A percentile compares a stretch with the other conserved stretches of the same genome.
phyloP scores from a whole-genome alignment of 2,329 filamentous ascomycete species.

The Keithomyces neogunnii region DNA sequence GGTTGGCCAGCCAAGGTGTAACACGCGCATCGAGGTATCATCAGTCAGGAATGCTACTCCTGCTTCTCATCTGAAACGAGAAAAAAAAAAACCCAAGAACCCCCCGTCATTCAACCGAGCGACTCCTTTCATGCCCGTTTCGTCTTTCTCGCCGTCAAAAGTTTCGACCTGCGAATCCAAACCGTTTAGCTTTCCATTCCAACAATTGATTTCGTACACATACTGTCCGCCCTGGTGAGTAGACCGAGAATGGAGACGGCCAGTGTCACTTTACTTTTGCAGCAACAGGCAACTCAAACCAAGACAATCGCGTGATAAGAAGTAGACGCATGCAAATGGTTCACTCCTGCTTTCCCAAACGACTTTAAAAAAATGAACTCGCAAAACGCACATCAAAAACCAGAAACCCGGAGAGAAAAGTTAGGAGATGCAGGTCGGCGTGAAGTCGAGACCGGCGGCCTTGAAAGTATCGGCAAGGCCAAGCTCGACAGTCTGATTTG shows the following conservation, averaged over 20 bases:
- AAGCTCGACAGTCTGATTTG: constrained; percentile 43
- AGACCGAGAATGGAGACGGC: neutral
- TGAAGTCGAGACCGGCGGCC: constrained; percentile 2
- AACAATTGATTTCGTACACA: neutral
- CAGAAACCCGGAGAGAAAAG: neutral
- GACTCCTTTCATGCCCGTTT: neutral
- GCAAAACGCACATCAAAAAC: neutral
- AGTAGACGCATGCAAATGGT: neutral
- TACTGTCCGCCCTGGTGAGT: neutral
- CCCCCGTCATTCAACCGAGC: neutral
- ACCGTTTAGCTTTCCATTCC: neutral
- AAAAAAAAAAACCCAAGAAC: neutral
- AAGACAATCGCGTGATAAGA: neutral
- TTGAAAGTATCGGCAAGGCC: constrained; percentile 38
- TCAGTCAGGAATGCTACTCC: constrained; percentile 16
- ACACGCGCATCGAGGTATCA: constrained; percentile 22
- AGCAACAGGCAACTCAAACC: neutral
- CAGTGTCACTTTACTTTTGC: neutral
- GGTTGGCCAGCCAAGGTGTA: constrained; percentile 8
- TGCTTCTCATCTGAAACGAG: constrained; percentile 2
- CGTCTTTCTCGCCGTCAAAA: neutral
- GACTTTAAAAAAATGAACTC: neutral
- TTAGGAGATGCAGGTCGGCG: neutral
- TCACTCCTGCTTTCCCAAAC: neutral
- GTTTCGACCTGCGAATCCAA: neutral